Base-by-base conservation (phyloP, 2,329 filamentous ascomycete species). In the Aspergillus luchuensis region DNA sequence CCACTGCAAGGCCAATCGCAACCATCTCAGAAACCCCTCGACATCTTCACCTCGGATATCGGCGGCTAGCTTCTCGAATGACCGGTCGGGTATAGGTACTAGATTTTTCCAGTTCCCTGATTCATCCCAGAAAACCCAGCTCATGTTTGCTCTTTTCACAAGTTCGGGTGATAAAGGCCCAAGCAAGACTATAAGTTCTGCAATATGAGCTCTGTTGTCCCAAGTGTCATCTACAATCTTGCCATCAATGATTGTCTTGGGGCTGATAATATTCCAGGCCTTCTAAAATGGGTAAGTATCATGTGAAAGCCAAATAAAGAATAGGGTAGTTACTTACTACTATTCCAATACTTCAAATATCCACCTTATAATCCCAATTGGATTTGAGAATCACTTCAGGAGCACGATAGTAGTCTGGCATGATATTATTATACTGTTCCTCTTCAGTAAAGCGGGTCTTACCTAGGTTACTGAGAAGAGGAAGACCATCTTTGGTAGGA, bases 331-430 rank as follows among this genome's bases (percentile, higher is more conserved):
- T 15, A 47, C 74, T 70, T 66, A 81, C 79, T 77, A 82, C 74
- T 56, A 75, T 76, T 0, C 76, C 80, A 2, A 73, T 68, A 53
- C 78, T 80, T 80, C 80, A 84, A 36, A 83, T 78, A 63, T 83
- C 81, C 10, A 81, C 70, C 13, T 71, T 63, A 56, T 76, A 79
- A 0, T 63, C 66, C 80, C 80, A 83, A 0, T 68, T 69, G 0
- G 69, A 66, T 60, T 71, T 61, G 0, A 83, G 61, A 1, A 82
- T 77, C 5, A 82, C 77, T 62, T 83, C 66, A 4, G 66, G 66
- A 10, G 64, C 62, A 2, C 63, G 41, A 25, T 66, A 64, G 2
- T 33, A n/a, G 45, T 67, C 58, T 11, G 64, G 64, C 58, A 61
- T 59, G 21, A 66, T 65, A 50, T 41, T 28, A 2, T 61, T 56